These are phyloP conservation scores for Tuber magnatum DNA, from an alignment of 495 filamentous ascomycete species.

Conservation along the genomic window DNA sequence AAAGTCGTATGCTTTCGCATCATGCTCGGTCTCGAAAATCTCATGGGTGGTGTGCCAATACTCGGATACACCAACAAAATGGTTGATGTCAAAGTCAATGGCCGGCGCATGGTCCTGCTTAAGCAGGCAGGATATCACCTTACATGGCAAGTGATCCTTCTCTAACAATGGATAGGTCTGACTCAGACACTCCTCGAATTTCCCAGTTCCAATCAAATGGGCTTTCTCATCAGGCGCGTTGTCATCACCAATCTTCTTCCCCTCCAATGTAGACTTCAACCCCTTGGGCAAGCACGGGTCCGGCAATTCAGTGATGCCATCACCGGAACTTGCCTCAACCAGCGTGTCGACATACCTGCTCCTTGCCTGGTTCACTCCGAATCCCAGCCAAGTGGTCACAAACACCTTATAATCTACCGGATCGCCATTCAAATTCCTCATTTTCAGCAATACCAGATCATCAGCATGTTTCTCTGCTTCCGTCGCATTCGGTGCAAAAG, in stretches of 20 bases:
- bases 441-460: constrained; percentile 74
- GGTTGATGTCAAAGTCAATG: constrained; percentile 96
- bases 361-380: constrained; percentile 87
- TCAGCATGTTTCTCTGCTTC: constrained; percentile 85
- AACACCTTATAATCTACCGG: constrained; percentile 79
- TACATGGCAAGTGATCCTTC: constrained; percentile 71
- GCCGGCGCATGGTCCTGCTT: constrained; percentile 86
- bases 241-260: constrained; percentile 46
- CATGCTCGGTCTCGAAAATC: constrained; percentile 73
- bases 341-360: constrained; percentile 69
- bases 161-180: constrained; percentile 80
- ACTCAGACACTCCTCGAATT: constrained; percentile 75
- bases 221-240: constrained; percentile 41
- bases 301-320: constrained; percentile 58
- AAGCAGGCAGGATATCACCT: constrained; percentile 76
- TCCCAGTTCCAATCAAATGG: constrained; percentile 69
- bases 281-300: constrained; percentile 88
- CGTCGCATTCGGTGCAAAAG: constrained; percentile 89
- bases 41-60: constrained; percentile 99
- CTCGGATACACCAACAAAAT: constrained; percentile 95
- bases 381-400: constrained; percentile 92
- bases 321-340: constrained; percentile 51
- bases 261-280: constrained; percentile 60
- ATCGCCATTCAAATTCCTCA: constrained; percentile 72
- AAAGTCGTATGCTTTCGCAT: constrained; percentile 84